These are phyloP conservation scores for Lizonia empirigonia DNA, from an alignment of 2,329 filamentous ascomycete species.

Conservation along the genomic window DNA sequence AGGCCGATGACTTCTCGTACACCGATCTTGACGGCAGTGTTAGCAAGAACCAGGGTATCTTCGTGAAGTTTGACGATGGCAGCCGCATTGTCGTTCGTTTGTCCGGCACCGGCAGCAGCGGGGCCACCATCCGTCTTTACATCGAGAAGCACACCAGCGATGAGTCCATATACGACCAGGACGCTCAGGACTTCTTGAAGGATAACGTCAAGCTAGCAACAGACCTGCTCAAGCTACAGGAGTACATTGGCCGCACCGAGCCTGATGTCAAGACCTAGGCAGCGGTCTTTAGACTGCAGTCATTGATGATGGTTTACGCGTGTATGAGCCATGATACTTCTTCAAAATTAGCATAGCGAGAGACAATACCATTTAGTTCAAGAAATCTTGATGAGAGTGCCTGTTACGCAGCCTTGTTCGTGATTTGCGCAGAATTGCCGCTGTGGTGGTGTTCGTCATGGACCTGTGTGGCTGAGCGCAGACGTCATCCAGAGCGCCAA, in stretches of 20 bases:
- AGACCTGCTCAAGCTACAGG: constrained; percentile 86
- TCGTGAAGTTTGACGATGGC: constrained; percentile 90
- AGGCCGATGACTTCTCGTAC: constrained; percentile 97
- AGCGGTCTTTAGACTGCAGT: neutral
- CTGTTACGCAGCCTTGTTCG: neutral
- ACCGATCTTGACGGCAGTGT: constrained; percentile 98
- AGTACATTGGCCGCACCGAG: constrained; percentile 88
- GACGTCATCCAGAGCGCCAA: constrained; percentile 11
- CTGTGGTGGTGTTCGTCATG: constrained; percentile 5
- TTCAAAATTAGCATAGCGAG: constrained; percentile 16
- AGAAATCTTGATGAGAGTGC: neutral
- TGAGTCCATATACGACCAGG: constrained; percentile 73
- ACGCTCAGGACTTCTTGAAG: constrained; percentile 93
- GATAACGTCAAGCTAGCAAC: constrained; percentile 87
- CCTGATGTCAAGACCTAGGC: constrained; percentile 93
- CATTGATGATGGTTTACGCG: constrained; percentile 6
- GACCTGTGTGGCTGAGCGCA: constrained; percentile 13
- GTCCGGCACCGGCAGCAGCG: constrained; percentile 92
- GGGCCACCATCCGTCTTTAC: constrained; percentile 95
- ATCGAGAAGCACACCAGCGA: constrained; percentile 94
- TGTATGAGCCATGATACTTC: constrained; percentile 20
- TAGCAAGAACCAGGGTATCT: constrained; percentile 94
- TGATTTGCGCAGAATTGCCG: neutral
- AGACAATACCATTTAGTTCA: constrained; percentile 14
- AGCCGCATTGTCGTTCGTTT: constrained; percentile 94